Base-by-base conservation (phyloP, 23 red algal genomes). In the Gracilariopsis chorda region DNA sequence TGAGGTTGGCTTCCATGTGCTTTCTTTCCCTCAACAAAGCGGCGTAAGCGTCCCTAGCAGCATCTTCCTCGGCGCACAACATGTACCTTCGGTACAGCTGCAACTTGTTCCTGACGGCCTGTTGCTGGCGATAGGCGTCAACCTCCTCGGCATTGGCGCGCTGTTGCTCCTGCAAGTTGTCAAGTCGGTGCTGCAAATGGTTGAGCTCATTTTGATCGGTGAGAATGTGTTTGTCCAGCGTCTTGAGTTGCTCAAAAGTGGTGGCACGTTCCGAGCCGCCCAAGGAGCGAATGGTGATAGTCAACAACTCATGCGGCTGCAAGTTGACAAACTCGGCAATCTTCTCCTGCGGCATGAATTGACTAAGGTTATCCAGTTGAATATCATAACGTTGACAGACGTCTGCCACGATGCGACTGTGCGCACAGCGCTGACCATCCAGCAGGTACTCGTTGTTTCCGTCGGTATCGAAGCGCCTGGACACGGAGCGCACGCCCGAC, bases 311-410 rank as follows among this genome's bases (percentile, higher is more conserved):
- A 10, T 59, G 65, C 23, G 88, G 82, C 1, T 87, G 69, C 68
- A 77, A 55, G 57, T 94, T 89, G 55, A 88, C 71, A 78, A 99
- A 95, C 44, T 96, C 86, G 3, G 88, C 73, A 56, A 99, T 92
- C 58, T 94, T 84, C 51, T 99, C 97, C 78, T 99, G 97, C 2
- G 97, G 97, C 84, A 96, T 92, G 51, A 99, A 99, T 58, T 92
- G 77, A 77, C 97, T 96, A 11, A 99, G 37, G 23, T 99, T 99
- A 30, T 99, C 97, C 46, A 99, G 71, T 64, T 99, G 97, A 80
- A 99, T 99, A 56, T 99, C 91, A 51, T 90, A 94, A 21, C 57
- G 49, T 76, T 69, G 21, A 37, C 82, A 65, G 40, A 95, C 80
- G 33, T 94, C 69, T 12, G 67, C 56, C 42, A 87, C 51, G 53